phyloP scores from a whole-genome alignment of 1,139 yeast species.

The Sugiyamaella xylanicola region DNA sequence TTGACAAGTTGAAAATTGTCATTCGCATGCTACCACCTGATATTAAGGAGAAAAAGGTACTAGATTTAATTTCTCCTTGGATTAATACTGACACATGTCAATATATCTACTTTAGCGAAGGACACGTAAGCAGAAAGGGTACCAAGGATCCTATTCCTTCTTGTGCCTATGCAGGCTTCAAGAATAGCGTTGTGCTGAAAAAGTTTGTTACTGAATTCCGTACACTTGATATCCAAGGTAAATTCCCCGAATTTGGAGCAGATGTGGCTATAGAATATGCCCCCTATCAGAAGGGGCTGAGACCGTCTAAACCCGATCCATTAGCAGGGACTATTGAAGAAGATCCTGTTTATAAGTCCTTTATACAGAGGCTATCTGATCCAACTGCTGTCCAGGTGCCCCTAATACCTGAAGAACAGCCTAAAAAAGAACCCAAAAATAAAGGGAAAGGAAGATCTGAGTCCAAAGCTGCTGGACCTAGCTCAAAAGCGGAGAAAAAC shows the following conservation, averaged over 20 bases:
- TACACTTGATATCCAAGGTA: constrained; percentile 15
- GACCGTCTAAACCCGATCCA: constrained; percentile 24
- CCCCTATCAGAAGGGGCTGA: constrained; percentile 31
- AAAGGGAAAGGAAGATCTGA: background rate
- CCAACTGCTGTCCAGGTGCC: constrained; percentile 14
- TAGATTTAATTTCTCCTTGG: constrained; percentile 29
- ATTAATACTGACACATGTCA: constrained; percentile 29
- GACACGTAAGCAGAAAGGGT: constrained; percentile 37
- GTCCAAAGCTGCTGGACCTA: background rate
- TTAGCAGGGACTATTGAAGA: constrained; percentile 29
- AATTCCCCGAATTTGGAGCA: constrained; percentile 15
- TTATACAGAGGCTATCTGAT: constrained; percentile 26
- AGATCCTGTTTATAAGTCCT: constrained; percentile 29
- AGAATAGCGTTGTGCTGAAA: constrained; percentile 20
- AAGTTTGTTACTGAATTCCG: constrained; percentile 29
- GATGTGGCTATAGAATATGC: constrained; percentile 32
- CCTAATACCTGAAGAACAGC: background rate
- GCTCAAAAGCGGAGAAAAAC: no score
- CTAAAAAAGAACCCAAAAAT: background rate
- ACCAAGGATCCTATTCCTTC: constrained; percentile 28
- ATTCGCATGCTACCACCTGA: constrained; percentile 47
- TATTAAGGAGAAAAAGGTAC: constrained; percentile 39
- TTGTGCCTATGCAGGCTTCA: constrained; percentile 32
- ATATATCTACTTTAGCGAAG: constrained; percentile 44
- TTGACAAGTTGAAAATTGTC: constrained; percentile 37